Conservation (phyloP, 768 basidiomycete genomes). For the Mrakia frigida region DNA sequence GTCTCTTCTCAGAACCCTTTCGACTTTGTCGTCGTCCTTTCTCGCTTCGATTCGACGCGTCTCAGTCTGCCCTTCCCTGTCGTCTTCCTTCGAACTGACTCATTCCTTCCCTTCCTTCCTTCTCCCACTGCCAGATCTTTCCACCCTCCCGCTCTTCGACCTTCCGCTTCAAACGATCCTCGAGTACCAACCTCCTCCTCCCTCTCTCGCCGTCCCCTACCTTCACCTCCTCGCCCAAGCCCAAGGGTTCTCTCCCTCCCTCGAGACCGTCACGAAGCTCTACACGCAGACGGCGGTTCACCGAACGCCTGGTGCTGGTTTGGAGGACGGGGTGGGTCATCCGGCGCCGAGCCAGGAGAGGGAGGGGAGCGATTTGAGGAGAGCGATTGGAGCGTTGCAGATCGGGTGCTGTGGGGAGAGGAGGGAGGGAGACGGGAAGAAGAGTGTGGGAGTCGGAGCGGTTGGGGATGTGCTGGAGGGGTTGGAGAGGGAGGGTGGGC, state of each 20-base stretch:
- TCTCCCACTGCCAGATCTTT: constrained; percentile 35
- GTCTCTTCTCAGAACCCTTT: constrained; percentile 34
- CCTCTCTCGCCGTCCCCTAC: constrained; percentile 59
- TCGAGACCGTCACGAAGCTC: constrained; percentile 42
- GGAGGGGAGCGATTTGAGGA: constrained; percentile 57
- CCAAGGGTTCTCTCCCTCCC: constrained; percentile 52
- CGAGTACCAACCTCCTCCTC: constrained; percentile 58
- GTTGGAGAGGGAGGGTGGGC: constrained; percentile 30
- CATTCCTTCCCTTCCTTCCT: constrained; percentile 49
- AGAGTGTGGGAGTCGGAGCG: not conserved
- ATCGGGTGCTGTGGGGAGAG: constrained; percentile 39
- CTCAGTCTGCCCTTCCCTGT: not conserved
- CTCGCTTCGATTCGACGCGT: too few relatives aligned
- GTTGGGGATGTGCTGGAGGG: not conserved
- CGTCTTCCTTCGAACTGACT: not conserved
- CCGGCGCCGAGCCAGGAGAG: constrained; percentile 44
- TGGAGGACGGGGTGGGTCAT: constrained; percentile 6
- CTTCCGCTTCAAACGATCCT: constrained; percentile 73
- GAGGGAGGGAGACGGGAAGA: not conserved
- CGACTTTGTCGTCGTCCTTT: too few relatives aligned
- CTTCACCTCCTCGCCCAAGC: constrained; percentile 59
- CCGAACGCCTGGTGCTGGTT: constrained; percentile 13
- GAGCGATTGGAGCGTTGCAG: constrained; percentile 61
- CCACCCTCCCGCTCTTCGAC: constrained; percentile 61
- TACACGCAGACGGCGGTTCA: constrained; percentile 38